phyloP scores from a whole-genome alignment of 2,329 filamentous ascomycete species.

The Fulvia fulva region DNA sequence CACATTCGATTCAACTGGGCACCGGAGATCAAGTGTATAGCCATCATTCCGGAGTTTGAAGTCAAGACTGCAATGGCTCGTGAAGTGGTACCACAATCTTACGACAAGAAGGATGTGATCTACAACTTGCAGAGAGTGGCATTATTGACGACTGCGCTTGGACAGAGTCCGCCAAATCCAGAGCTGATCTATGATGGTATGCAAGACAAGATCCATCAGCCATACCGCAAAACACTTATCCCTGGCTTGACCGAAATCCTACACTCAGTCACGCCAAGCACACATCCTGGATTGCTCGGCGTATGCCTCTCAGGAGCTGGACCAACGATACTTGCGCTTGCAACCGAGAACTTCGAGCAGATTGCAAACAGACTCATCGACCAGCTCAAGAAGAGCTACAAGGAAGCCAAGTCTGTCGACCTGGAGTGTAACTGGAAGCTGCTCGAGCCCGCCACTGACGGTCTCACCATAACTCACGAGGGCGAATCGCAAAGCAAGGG shows the following conservation, averaged over 20 bases:
- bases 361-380: conserved; percentile 70
- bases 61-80: conserved; percentile 91
- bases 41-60: conserved; percentile 93
- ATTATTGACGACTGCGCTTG: conserved; percentile 81
- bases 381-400: conserved; percentile 61
- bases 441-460: conserved; percentile 79
- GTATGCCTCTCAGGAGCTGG: conserved; percentile 94
- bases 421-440: conserved; percentile 84
- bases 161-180: conserved; percentile 83
- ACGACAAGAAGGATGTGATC: conserved; percentile 78
- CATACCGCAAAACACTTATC: conserved; percentile 86
- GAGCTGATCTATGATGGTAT: conserved; percentile 95
- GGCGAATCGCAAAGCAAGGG: conserved; percentile 16
- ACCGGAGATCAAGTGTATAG: conserved; percentile 90
- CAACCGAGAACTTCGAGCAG: conserved; percentile 80
- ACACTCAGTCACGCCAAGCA: conserved; percentile 80
- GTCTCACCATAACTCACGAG: conserved; percentile 40
- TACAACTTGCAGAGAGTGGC: conserved; percentile 96
- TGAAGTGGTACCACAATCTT: conserved; percentile 74
- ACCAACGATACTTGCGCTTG: conserved; percentile 88
- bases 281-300: conserved; percentile 82
- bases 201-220: conserved; percentile 98
- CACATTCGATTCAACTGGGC: conserved; percentile 96
- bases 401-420: conserved; percentile 30
- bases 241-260: conserved; percentile 89